Percentiles rank a stretch among this genome's conserved stretches.
phyloP scores from a whole-genome alignment of 495 filamentous ascomycete genomes.

The Annulohypoxylon nitens region DNA sequence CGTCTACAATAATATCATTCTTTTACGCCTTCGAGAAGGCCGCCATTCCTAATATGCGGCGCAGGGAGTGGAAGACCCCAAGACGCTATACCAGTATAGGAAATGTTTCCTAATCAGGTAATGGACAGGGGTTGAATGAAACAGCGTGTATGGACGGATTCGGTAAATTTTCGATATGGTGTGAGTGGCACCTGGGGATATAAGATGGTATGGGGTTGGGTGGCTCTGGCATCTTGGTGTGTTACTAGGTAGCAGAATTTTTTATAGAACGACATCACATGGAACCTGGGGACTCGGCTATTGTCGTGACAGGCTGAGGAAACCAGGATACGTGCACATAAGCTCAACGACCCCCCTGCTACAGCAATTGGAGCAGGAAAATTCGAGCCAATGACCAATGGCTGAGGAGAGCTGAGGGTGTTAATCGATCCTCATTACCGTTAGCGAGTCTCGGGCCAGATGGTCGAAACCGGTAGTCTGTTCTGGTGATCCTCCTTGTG shows the following conservation, averaged over 20 bases:
- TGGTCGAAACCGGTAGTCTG: slow-evolving; percentile 4
- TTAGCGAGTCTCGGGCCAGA: neutral
- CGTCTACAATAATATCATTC: slow-evolving; percentile 23
- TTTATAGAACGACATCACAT: slow-evolving; percentile 25
- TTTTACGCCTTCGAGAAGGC: slow-evolving; percentile 24
- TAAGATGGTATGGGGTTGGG: slow-evolving; percentile 16
- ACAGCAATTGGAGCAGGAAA: slow-evolving; percentile 13
- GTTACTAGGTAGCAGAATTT: slow-evolving; percentile 35
- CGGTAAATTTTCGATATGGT: slow-evolving; percentile 13
- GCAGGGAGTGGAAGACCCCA: neutral
- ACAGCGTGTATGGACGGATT: neutral
- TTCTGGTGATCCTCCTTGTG: slow-evolving; percentile 12
- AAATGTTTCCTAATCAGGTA: slow-evolving; percentile 12
- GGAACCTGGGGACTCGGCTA: slow-evolving; percentile 12
- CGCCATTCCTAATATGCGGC: slow-evolving; percentile 1
- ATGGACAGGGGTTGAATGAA: slow-evolving; percentile 16
- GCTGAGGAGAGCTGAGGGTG: slow-evolving; percentile 3
- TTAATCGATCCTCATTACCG: slow-evolving; percentile 26
- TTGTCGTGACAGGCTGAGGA: slow-evolving; percentile 7
- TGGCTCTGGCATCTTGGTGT: slow-evolving; percentile 22
- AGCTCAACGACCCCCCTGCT: slow-evolving; percentile 7
- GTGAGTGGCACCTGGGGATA: slow-evolving; percentile 15
- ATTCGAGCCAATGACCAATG: slow-evolving; percentile 17
- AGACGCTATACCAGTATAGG: neutral
- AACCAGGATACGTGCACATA: slow-evolving; percentile 17